Evolutionary conservation across 2,329 filamentous ascomycete genomes (phyloP).

Genomic region (Uncinocarpus reesii): DNA sequence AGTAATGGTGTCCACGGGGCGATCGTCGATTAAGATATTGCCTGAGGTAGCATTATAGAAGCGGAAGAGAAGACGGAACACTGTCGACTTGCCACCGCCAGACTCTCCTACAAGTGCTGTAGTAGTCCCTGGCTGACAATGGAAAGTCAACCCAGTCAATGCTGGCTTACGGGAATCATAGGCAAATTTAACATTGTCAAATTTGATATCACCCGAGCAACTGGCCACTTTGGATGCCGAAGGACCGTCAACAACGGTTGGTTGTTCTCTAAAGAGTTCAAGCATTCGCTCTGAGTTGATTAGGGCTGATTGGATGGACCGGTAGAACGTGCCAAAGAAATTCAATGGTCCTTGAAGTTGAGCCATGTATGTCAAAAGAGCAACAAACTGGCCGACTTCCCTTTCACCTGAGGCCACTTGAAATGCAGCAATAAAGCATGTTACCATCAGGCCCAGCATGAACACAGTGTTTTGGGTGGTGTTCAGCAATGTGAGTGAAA

Average conservation of each 20-base stretch:
- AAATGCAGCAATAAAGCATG: conserved; percentile 64
- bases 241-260: conserved; percentile 73
- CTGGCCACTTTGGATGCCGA: conserved; percentile 51
- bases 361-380: conserved; percentile 64
- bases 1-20: conserved; percentile 72
- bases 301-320: conserved; percentile 91
- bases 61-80: conserved; percentile 90
- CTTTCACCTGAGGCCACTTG: conserved; percentile 60
- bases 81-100: conserved; percentile 90
- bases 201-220: conserved; percentile 73
- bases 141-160: conserved; percentile 71
- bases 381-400: conserved; percentile 60
- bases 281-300: conserved; percentile 93
- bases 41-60: conserved; percentile 84
- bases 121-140: conserved; percentile 78
- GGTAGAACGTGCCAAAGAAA: conserved; percentile 90
- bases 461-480: conserved; percentile 71
- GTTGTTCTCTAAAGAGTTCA: conserved; percentile 91
- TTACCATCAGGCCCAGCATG: conserved; percentile 62
- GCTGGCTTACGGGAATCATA: conserved; percentile 83
- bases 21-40: conserved; percentile 71
- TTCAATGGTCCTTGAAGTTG: conserved; percentile 73
- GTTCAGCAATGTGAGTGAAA: conserved; percentile 70
- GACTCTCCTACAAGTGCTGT: conserved; percentile 95
- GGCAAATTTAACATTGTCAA: conserved; percentile 80